These are phyloP conservation scores for Kernera saxatilis DNA, from an alignment of 345 rosid species.

Conservation along the genomic window DNA sequence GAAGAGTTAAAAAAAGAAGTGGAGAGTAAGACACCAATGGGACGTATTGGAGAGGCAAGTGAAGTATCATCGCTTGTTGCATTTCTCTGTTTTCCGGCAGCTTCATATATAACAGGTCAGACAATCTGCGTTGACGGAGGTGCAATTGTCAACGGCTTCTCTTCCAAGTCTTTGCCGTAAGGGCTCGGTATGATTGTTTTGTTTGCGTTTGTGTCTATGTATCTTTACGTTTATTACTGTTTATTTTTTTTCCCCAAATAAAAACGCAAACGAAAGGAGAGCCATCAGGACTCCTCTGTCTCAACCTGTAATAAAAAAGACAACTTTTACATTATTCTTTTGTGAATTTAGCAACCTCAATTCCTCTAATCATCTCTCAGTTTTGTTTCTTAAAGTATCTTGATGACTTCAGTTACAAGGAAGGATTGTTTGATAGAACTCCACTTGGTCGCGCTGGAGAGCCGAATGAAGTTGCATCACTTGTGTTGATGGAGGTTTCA, in stretches of 20 bases:
- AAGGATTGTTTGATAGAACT: slow-evolving; percentile 20
- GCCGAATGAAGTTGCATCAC: slow-evolving; percentile 42
- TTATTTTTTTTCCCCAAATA: no score
- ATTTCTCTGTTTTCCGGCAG: neutral
- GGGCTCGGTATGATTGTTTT: no score
- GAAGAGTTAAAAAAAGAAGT: neutral
- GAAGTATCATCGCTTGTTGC: neutral
- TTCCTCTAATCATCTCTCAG: neutral
- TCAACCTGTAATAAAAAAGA: neutral
- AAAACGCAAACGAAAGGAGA: no score
- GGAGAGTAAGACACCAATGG: neutral
- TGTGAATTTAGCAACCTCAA: neutral
- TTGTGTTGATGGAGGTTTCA: slow-evolving; percentile 44
- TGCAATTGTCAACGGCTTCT: neutral
- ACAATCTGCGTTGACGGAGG: neutral
- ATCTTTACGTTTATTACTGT: no score
- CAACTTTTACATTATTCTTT: neutral
- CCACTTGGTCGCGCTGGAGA: slow-evolving; percentile 44
- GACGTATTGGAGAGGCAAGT: neutral
- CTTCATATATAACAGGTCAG: neutral
- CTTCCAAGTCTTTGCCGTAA: neutral
- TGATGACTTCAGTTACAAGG: neutral
- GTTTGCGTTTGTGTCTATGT: no score
- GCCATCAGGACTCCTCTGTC: slow-evolving; percentile 43
- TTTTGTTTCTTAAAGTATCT: neutral